Evolutionary conservation across 2,329 filamentous ascomycete genomes (phyloP), one percentile per base, ranked within the genome.

Genomic region (Coniochaeta sp.): DNA sequence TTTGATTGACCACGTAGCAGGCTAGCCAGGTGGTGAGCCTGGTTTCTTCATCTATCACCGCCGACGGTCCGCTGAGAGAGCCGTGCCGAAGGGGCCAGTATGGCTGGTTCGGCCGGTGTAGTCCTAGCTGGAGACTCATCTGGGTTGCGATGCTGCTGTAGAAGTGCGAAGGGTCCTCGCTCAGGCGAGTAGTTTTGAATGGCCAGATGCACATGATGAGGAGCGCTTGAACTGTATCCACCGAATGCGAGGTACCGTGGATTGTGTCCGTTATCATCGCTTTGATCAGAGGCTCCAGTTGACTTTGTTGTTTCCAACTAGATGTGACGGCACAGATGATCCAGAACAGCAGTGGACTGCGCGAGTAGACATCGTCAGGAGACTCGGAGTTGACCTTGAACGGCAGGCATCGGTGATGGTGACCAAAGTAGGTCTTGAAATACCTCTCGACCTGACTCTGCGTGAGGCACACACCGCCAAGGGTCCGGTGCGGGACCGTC

Each of bases 161-260:
- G 54, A 56, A 56, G 5, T 19, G 54, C 28, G 54, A 34, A 2
- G 54, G 30, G 30, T 56, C 54, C 14, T 56, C 54, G 14, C 54
- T 56, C 28, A 56, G 10, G 8, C n/a, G 32, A 38, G 30, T 22
- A 2, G 54, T 56, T n/a, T 56, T 36, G n/a, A 56, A 56, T 5
- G 54, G 54, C 54, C 54, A 56, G n/a, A 36, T n/a, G n/a, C 54
- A 56, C 54, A 56, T 56, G 54, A 56, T 38, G 30, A 56, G 54
- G 30, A 56, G 54, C 1, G 54, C 54, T 24, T 56, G 54, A 17
- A 56, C 38, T 14, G 54, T 56, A 10, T 56, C 54, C 2, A 56
- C 54, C 8, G 54, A 56, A 28, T 56, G 30, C 17, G 54, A 38
- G 7, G 28, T 22, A n/a, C 30, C 30, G 10, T 56, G 54, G 10